Evolutionary conservation across 805 yeast species (phyloP), one percentile per base, ranked within the genome.

Genomic region (Vanderwaltozyma polyspora): DNA sequence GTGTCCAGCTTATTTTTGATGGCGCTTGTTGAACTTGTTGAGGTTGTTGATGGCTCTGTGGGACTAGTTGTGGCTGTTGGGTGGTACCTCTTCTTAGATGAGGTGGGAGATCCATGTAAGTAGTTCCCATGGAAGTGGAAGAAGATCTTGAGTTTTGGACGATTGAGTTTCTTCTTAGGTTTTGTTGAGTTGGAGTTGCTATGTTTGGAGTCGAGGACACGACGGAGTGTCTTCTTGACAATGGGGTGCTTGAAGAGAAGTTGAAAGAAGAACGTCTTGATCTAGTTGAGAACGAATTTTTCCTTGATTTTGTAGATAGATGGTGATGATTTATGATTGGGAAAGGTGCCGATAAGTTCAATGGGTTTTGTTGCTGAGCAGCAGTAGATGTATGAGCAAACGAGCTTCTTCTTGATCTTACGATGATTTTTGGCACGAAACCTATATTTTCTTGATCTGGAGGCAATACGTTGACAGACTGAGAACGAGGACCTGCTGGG

Each of bases 1-100:
- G 33, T 1, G 70, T 48, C 78, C 78, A 72, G 3, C 22, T 19
- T n/a, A 31, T 8, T 14, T n/a, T 12, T 14, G 13, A 27, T 8
- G 6, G 35, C 16, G 11, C 21, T 15, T 27, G 31, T 32, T 3
- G 15, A 5, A 13, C 16, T 25, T 5, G 29, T 12, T 14, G 19
- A 3, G 22, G 19, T 19, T 32, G 34, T 3, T 21, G 26, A 19
- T 32, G 40, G 18, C 35, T 41, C 3, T 42, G 34, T 12, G 35
- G n/a, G n/a, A n/a, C n/a, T n/a, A n/a, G n/a, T n/a, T n/a, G n/a
- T n/a, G n/a, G n/a, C n/a, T n/a, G n/a, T n/a, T n/a, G n/a, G n/a
- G n/a, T n/a, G n/a, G n/a, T n/a, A n/a, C n/a, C n/a, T n/a, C 36
- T 33, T 19, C 42, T 15, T 32, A 37, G 16, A 23, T 28, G 24